phyloP scores from a whole-genome alignment of 2,329 filamentous ascomycete genomes.

The Coniella lustricola region DNA sequence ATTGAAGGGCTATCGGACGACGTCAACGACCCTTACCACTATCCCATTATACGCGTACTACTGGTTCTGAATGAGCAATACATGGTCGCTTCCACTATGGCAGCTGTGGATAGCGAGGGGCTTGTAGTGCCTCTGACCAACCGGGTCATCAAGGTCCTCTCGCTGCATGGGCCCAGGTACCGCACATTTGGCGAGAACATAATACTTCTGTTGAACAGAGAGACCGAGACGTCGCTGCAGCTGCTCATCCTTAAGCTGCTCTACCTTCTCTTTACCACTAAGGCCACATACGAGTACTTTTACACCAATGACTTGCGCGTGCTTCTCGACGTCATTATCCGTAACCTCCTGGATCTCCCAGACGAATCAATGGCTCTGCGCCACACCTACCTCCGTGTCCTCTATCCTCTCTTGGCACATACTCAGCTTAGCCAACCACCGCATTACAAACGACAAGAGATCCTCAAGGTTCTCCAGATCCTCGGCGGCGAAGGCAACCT shows the following conservation, averaged over 20 bases:
- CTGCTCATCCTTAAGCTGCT: slow-evolving; percentile 93
- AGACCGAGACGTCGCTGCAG: slow-evolving; percentile 89
- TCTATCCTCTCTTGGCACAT: slow-evolving; percentile 84
- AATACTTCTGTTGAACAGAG: slow-evolving; percentile 88
- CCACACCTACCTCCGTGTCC: slow-evolving; percentile 89
- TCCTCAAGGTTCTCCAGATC: slow-evolving; percentile 67
- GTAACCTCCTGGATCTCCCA: slow-evolving; percentile 92
- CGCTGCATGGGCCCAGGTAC: slow-evolving; percentile 69
- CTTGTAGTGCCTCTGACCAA: slow-evolving; percentile 63
- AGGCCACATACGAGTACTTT: slow-evolving; percentile 91
- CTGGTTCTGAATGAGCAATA: slow-evolving; percentile 97
- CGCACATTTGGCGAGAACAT: slow-evolving; percentile 98
- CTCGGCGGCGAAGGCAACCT: slow-evolving; percentile 59
- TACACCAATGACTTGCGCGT: slow-evolving; percentile 97
- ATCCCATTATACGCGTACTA: slow-evolving; percentile 86
- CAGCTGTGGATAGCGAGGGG: slow-evolving; percentile 33
- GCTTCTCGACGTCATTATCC: slow-evolving; percentile 88
- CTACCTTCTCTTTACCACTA: slow-evolving; percentile 90
- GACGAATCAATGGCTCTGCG: slow-evolving; percentile 70
- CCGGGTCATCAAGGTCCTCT: slow-evolving; percentile 85
- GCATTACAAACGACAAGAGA: slow-evolving; percentile 86
- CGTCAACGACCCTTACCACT: slow-evolving; percentile 87
- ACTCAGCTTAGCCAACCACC: slow-evolving; percentile 82
- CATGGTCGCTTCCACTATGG: slow-evolving; percentile 67
- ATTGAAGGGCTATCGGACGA: slow-evolving; percentile 86